Conservation (phyloP, 805 yeast species). For the Yamadazyma takamatsuzukensis region DNA sequence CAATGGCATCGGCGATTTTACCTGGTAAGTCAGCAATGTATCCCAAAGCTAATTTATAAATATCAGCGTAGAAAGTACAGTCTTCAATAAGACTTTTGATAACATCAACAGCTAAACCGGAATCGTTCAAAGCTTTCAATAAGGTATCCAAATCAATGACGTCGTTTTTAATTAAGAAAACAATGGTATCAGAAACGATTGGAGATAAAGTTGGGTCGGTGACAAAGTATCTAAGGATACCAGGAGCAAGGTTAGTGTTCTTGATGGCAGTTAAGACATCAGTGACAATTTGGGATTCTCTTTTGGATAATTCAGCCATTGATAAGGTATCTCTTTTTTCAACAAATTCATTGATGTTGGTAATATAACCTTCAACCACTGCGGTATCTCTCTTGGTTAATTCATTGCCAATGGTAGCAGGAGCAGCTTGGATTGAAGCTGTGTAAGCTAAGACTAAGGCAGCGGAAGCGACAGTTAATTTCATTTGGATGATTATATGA, state of each 20-base stretch:
- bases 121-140: slow-evolving; percentile 36
- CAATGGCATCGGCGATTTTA: slow-evolving; percentile 21
- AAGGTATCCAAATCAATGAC: slow-evolving; percentile 32
- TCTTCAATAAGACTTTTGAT: slow-evolving; percentile 32
- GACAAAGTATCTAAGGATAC: slow-evolving; percentile 29
- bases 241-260: slow-evolving; percentile 34
- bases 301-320: slow-evolving; percentile 23
- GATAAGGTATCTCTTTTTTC: slow-evolving; percentile 25
- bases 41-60: slow-evolving; percentile 32
- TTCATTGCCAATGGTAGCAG: slow-evolving; percentile 19
- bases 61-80: slow-evolving; percentile 37
- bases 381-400: slow-evolving; percentile 21
- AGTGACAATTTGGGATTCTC: slow-evolving; percentile 40
- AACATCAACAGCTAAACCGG: slow-evolving; percentile 38
- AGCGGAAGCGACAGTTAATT: slow-evolving; percentile 27
- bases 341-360: slow-evolving; percentile 22
- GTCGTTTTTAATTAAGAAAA: slow-evolving; percentile 28
- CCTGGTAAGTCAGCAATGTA: slow-evolving; percentile 28
- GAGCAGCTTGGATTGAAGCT: slow-evolving; percentile 31
- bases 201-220: slow-evolving; percentile 28
- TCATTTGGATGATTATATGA: slow-evolving; percentile 24
- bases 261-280: slow-evolving; percentile 35
- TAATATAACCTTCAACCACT: slow-evolving; percentile 24
- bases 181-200: slow-evolving; percentile 25
- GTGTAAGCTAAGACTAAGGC: slow-evolving; percentile 24